phyloP scores from a whole-genome alignment of 257 asterid genomes.

The Petunia axillaris region DNA sequence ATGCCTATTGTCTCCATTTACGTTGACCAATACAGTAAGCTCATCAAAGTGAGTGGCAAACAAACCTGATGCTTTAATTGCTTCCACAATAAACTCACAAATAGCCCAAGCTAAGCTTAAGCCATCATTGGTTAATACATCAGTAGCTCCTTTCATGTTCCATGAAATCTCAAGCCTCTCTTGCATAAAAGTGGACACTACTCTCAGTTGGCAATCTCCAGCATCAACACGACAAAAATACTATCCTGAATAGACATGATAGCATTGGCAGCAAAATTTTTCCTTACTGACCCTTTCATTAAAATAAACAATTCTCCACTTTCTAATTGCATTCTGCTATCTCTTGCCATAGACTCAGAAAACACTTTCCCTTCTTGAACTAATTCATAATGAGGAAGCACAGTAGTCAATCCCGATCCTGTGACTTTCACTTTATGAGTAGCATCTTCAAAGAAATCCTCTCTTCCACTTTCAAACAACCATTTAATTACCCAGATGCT shows the following conservation, averaged over 20 bases:
- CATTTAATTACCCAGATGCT: too few relatives aligned
- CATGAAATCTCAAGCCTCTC: conserved; percentile 99
- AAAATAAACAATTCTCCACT: too few relatives aligned
- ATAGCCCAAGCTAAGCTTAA: conserved; percentile 99
- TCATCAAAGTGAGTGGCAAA: conserved; percentile 99
- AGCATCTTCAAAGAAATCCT: too few relatives aligned
- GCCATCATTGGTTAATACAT: conserved; percentile 94
- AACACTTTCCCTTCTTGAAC: too few relatives aligned
- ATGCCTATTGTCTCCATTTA: conserved; percentile 42
- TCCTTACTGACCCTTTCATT: too few relatives aligned
- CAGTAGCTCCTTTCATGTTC: conserved; percentile 93
- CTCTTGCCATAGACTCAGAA: too few relatives aligned
- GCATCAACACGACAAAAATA: conserved; percentile 98
- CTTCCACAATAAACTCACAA: conserved; percentile 88
- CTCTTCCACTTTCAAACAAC: too few relatives aligned
- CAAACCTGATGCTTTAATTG: conserved; percentile 81
- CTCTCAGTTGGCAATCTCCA: conserved; percentile 99
- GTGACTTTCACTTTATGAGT: too few relatives aligned
- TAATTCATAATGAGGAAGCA: too few relatives aligned
- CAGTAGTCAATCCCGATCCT: too few relatives aligned
- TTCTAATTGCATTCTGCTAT: too few relatives aligned
- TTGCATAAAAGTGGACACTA: conserved; percentile 99
- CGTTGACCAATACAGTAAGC: conserved; percentile 85
- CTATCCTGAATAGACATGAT: conserved; percentile 89
- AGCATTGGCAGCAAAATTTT: conserved; percentile 40